These are phyloP conservation scores for Bruguiera sexangula DNA, from an alignment of 345 rosid species.

Conservation along the genomic window DNA sequence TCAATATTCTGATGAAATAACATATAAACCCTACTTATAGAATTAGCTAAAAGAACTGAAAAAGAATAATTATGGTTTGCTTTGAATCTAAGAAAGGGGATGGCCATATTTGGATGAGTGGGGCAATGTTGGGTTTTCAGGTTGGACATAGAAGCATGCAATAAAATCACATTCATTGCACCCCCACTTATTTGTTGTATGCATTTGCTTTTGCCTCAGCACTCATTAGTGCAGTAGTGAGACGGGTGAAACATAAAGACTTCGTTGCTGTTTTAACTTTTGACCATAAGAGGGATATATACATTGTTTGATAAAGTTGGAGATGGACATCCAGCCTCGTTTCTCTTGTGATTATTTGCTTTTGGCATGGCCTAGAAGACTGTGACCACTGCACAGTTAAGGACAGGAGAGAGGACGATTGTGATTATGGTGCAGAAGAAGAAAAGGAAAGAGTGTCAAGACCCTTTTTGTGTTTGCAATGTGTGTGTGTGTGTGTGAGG, in stretches of 20 bases:
- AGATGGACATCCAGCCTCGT: not conserved
- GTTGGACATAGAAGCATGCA: constrained; percentile 15
- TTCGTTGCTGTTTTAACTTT: constrained; percentile 11
- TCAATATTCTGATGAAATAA: no score
- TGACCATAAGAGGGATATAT: not conserved
- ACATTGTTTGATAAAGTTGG: constrained; percentile 1
- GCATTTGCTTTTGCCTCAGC: constrained; percentile 26
- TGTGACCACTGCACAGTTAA: not conserved
- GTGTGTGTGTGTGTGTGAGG: no score
- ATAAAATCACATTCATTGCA: constrained; percentile 24
- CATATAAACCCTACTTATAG: no score
- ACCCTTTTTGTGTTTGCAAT: not conserved
- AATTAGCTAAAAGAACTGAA: no score
- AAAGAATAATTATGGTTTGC: constrained; percentile 20
- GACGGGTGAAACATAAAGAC: constrained; percentile 9
- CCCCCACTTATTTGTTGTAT: constrained; percentile 24
- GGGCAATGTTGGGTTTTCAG: constrained; percentile 8
- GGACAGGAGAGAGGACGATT: not conserved
- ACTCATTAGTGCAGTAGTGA: constrained; percentile 24
- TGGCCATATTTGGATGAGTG: constrained; percentile 1
- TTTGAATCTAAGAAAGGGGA: constrained; percentile 27
- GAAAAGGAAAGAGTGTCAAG: no score
- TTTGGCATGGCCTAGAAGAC: not conserved
- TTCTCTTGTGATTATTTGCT: not conserved
- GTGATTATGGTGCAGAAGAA: not conserved